Evolutionary conservation across 176 grass and related monocot species (phyloP).

Genomic region (Panicum miliaceum): DNA sequence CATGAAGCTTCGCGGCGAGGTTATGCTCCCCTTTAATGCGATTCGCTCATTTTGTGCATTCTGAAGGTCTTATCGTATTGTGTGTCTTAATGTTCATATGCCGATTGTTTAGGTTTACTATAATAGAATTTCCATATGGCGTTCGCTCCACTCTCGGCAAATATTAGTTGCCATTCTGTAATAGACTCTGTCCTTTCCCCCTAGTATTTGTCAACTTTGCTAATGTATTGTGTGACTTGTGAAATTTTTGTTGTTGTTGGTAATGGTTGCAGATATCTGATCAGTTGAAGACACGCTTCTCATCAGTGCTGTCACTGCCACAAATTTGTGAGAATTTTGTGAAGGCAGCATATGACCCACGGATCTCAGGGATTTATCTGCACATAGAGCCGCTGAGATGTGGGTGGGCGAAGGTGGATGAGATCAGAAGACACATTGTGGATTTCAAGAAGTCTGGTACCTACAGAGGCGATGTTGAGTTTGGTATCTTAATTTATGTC

Average conservation of each 20-base stretch:
- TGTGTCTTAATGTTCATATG: not conserved
- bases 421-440: constrained; percentile 87
- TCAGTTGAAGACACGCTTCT: constrained; percentile 72
- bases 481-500: constrained; percentile 28
- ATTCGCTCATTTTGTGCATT: constrained; percentile 27
- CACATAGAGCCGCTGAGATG: constrained; percentile 84
- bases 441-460: constrained; percentile 96
- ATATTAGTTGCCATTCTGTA: constrained; percentile 19
- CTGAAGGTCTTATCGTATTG: constrained; percentile 12
- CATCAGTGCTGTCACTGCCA: constrained; percentile 77
- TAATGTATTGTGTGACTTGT: not conserved
- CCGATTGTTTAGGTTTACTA: not conserved
- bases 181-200: not conserved
- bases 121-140: not conserved
- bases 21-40: constrained; percentile 24
- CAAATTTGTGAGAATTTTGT: constrained; percentile 91
- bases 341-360: constrained; percentile 93
- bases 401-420: constrained; percentile 94
- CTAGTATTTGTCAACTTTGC: constrained; percentile 5
- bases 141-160: not conserved
- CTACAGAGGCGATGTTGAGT: constrained; percentile 19
- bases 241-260: constrained; percentile 2
- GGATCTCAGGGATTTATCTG: constrained; percentile 86
- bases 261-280: constrained; percentile 70
- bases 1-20: constrained; percentile 82